A percentile compares a stretch with the other conserved stretches of the same genome.
phyloP scores from a whole-genome alignment of 441 rosid genomes.

The Adansonia gregorii region DNA sequence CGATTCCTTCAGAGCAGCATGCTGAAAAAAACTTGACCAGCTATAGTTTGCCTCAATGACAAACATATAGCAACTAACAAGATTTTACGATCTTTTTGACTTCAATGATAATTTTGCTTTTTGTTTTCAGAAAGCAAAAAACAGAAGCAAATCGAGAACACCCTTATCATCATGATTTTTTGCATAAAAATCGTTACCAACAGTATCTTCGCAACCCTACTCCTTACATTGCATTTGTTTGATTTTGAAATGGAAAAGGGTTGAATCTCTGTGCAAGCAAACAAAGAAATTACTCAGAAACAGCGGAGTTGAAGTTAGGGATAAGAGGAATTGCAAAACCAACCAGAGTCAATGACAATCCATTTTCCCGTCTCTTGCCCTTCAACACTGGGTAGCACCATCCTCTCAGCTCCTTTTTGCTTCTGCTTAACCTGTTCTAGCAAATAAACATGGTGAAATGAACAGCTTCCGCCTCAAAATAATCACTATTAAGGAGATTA shows the following conservation, averaged over 20 bases:
- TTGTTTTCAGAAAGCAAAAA: not conserved
- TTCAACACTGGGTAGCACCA: slow-evolving; percentile 68
- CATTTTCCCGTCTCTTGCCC: slow-evolving; percentile 83
- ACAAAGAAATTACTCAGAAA: not conserved
- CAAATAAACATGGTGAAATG: not conserved
- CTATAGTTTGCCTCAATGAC: not conserved
- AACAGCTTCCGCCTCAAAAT: not conserved
- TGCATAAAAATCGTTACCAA: not conserved
- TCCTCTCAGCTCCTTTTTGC: slow-evolving; percentile 67
- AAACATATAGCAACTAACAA: not conserved
- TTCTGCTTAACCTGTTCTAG: slow-evolving; percentile 73
- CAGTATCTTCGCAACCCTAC: not conserved
- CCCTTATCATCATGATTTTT: not conserved
- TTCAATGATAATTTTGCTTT: not conserved
- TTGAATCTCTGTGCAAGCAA: not conserved
- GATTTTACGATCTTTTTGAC: not conserved
- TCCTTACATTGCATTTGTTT: not conserved
- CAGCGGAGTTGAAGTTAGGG: not conserved
- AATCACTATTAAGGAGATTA: not conserved
- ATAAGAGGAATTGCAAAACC: slow-evolving; percentile 27
- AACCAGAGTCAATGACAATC: slow-evolving; percentile 85
- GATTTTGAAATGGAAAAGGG: not conserved
- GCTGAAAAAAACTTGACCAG: not conserved
- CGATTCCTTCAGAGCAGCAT: not conserved
- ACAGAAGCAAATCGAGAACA: not conserved